Base-by-base conservation (phyloP, 73 alveolate species). In the Symbiodinium natans region DNA sequence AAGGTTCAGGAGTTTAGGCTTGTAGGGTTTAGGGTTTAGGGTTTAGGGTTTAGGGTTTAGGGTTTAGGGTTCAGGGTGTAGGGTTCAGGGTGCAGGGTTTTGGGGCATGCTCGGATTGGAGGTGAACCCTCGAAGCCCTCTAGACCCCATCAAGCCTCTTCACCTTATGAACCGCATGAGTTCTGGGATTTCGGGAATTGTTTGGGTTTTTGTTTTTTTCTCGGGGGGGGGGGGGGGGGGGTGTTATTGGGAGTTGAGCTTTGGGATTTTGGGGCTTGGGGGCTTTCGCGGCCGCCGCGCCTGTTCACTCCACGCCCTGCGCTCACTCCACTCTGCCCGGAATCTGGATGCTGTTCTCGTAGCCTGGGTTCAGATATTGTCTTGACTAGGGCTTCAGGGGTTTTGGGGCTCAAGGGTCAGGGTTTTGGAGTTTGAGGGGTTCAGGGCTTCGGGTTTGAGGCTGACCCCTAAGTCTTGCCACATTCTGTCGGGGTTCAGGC, bases 271-370 rank as follows among this genome's bases (percentile, higher is more conserved):
- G 23, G 63, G 63, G 23, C 63, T 17, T 17, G 17, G 17, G 17
- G 63, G 8, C 23, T 10, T 17, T 17, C 63, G 8, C 23, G 63
- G 63, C 17, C 8, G 17, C 63, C 17, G 8, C 63, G 8, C 63
- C 63, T 17, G 63, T 48, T 48, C 17, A 10, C 63, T 48, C 17
- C 63, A 48, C 8, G 23, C 63, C 63, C 63, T 17, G 36, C 31
- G 3, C 36, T 29, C 82, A 63, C 83, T 86, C 94, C 25, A 54
- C 84, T 25, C 94, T 54, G 36, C 94, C 94, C 40, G 94, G 94
- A 54, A 56, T 86, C 83, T 89, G 96, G 75, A 89, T 89, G 86
- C 87, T 89, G 31, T 39, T 42, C 52, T 89, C 96, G 36, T 89
- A 71, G 73, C 96, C 96, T 89, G 13, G 46, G 36, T 36, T 9